These are phyloP conservation scores for Metarhizium guizhouense DNA, from an alignment of 2,329 filamentous ascomycete species.

Conservation along the genomic window DNA sequence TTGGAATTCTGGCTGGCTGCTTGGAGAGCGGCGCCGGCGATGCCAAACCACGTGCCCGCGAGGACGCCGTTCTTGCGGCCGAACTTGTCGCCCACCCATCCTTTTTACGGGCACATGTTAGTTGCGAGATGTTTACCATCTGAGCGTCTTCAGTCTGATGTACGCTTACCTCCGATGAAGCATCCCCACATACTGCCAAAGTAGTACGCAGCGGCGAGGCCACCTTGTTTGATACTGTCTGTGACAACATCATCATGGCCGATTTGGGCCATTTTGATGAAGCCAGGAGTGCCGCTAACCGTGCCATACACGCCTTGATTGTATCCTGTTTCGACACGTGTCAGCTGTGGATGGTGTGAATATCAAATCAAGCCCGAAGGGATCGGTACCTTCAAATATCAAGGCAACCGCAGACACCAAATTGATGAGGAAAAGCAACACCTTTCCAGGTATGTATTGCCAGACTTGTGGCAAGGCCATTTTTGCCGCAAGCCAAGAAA, in stretches of 20 bases:
- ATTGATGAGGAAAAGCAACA: slow-evolving; percentile 13
- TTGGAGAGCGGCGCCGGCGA: slow-evolving; percentile 28
- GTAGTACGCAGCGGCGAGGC: slow-evolving; percentile 42
- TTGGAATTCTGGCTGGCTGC: slow-evolving; percentile 27
- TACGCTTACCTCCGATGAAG: slow-evolving; percentile 29
- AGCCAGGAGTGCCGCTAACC: slow-evolving; percentile 33
- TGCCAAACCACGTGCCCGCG: slow-evolving; percentile 34
- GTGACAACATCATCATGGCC: slow-evolving; percentile 37
- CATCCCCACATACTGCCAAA: slow-evolving; percentile 41
- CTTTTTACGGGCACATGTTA: slow-evolving; percentile 4
- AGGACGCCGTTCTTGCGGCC: slow-evolving; percentile 38
- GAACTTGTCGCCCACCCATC: slow-evolving; percentile 39
- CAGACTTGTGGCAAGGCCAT: slow-evolving; percentile 12
- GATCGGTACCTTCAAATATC: slow-evolving; percentile 5
- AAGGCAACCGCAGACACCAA: slow-evolving; percentile 13
- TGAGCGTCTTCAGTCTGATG: neutral
- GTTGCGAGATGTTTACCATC: neutral
- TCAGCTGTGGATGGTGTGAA: neutral
- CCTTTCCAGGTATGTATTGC: slow-evolving; percentile 14
- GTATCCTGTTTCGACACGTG: slow-evolving; percentile 31
- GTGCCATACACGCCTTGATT: slow-evolving; percentile 46
- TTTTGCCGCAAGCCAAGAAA: neutral
- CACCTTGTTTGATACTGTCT: slow-evolving; percentile 38
- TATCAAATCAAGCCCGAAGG: neutral
- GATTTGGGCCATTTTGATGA: slow-evolving; percentile 33